Evolutionary conservation across 1,284 basidiomycete genomes (phyloP).

Genomic region (Pseudozyma hubeiensis): DNA sequence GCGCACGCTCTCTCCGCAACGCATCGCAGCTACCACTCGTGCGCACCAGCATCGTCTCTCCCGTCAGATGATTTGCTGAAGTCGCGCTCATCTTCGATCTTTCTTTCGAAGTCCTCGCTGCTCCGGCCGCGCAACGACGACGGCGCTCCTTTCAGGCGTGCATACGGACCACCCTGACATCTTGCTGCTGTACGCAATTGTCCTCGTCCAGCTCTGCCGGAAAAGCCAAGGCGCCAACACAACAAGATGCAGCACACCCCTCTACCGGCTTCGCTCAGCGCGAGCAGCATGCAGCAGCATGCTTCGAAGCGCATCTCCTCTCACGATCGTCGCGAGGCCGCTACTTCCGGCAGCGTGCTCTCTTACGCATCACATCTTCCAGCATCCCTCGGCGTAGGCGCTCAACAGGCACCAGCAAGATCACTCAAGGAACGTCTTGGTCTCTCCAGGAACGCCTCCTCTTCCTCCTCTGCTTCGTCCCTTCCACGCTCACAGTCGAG

Average conservation of each 20-base stretch:
- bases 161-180: no score
- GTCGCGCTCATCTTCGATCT: no score
- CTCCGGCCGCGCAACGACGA: no score
- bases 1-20: no score
- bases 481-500: slow-evolving; percentile 8
- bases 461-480: slow-evolving; percentile 12
- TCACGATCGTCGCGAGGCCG: not conserved
- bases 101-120: no score
- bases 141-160: no score
- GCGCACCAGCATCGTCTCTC: no score
- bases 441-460: slow-evolving; percentile 12
- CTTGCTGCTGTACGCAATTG: not conserved
- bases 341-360: not conserved
- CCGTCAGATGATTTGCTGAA: no score
- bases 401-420: slow-evolving; percentile 3
- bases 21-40: no score
- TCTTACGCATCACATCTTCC: slow-evolving; percentile 25
- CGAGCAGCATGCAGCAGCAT: slow-evolving; percentile 6
- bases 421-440: slow-evolving; percentile 31
- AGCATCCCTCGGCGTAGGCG: slow-evolving; percentile 38
- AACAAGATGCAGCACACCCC: slow-evolving; percentile 16
- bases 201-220: no score
- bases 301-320: slow-evolving; percentile 4
- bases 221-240: no score
- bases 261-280: slow-evolving; percentile 1